Conservation (phyloP, 176 grass and related monocot genomes). For the Triticum timopheevii region DNA sequence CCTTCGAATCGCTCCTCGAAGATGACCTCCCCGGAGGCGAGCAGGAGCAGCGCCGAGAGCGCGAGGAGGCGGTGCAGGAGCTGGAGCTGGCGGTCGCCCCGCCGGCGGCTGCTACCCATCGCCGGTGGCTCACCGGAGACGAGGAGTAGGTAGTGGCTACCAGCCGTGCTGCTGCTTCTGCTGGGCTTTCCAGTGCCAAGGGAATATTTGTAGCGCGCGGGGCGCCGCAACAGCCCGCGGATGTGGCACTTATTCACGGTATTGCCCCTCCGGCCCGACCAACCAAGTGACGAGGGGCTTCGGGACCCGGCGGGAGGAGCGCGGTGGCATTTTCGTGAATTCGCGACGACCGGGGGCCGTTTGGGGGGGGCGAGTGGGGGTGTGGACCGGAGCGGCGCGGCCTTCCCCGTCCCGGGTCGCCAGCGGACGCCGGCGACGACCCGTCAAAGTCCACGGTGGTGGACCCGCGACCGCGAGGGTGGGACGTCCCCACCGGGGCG, state of each 20-base stretch:
- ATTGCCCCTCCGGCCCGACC: not conserved
- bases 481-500: not conserved
- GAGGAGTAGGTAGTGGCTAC: not conserved
- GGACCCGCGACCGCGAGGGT: not conserved
- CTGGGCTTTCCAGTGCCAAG: not conserved
- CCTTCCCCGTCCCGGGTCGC: not conserved
- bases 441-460: conserved; percentile 3
- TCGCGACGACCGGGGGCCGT: not conserved
- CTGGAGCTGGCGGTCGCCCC: conserved; percentile 6
- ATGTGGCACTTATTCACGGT: not conserved
- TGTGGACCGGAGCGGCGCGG: conserved; percentile 9
- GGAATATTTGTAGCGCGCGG: conserved; percentile 50
- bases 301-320: accelerated
- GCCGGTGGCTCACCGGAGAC: conserved; percentile 23
- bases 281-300: no score
- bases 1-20: conserved; percentile 99
- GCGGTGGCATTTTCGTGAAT: conserved; percentile 20
- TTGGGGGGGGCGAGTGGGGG: not conserved
- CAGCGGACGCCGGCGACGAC: conserved; percentile 6
- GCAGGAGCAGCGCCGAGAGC: conserved; percentile 46
- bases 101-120: conserved; percentile 24
- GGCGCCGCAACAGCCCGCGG: not conserved
- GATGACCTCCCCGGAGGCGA: conserved; percentile 66
- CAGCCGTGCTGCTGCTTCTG: not conserved
- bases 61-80: conserved; percentile 25